These are phyloP conservation scores for Entomophthora muscae DNA, from an alignment of 371 early-diverging fungal genomes.

Conservation along the genomic window DNA sequence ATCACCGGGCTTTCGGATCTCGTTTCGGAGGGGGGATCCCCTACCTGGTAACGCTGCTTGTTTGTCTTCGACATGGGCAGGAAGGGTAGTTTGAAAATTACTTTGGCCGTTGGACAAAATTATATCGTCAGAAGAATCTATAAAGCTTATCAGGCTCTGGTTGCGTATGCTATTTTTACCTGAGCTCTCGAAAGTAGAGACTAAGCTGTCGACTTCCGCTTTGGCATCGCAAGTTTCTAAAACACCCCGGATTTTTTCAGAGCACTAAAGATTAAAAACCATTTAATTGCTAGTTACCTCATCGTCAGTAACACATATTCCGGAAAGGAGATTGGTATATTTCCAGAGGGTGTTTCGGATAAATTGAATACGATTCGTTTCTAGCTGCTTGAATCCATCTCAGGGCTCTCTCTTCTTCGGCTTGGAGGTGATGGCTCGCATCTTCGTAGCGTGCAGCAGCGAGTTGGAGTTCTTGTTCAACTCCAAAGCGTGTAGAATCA, in stretches of 20 bases:
- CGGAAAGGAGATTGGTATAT: constrained; percentile 4
- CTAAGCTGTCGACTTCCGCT: constrained; percentile 4
- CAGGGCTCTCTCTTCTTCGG: background rate
- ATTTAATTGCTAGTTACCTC: background rate
- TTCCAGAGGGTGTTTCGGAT: constrained; percentile 5
- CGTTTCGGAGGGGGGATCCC: constrained; percentile 8
- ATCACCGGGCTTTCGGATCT: background rate
- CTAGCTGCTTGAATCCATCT: constrained; percentile 2
- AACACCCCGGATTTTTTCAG: constrained; percentile 5
- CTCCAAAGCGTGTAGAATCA: background rate
- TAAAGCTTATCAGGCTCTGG: background rate
- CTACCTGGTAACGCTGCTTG: background rate
- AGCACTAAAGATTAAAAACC: background rate
- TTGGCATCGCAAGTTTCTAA: constrained; percentile 5
- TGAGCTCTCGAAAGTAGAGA: background rate
- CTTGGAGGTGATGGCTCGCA: background rate
- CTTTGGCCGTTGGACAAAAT: background rate
- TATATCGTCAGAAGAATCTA: background rate
- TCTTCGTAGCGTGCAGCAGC: background rate
- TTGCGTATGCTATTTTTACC: background rate
- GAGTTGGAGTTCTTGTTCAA: background rate
- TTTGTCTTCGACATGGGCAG: background rate
- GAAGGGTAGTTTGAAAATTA: background rate
- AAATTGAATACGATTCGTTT: constrained; percentile 4
- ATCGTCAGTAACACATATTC: constrained; percentile 8